phyloP scores from a whole-genome alignment of 176 grass and related monocot genomes.

The Lolium multiflorum region DNA sequence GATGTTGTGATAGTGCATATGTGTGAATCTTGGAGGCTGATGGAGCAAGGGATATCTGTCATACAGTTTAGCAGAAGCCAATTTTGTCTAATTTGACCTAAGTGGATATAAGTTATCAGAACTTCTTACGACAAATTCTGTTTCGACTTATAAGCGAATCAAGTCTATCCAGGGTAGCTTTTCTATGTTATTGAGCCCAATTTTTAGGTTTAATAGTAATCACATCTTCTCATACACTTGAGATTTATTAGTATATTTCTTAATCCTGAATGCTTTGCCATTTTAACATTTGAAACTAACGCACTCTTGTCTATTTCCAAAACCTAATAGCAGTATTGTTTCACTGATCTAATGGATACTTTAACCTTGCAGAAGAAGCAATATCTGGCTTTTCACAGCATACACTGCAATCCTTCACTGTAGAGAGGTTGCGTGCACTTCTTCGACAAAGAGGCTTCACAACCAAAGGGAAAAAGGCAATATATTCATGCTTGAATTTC shows the following conservation, averaged over 20 bases:
- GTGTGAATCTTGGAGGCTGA: constrained; percentile 13
- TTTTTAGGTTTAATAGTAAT: constrained; percentile 20
- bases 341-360: constrained; percentile 19
- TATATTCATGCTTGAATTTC: constrained; percentile 31
- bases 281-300: constrained; percentile 21
- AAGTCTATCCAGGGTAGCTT: not conserved
- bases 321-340: not conserved
- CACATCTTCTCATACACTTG: not conserved
- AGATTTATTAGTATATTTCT: constrained; percentile 12
- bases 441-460: constrained; percentile 78
- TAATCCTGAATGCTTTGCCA: constrained; percentile 17
- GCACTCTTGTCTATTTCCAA: not conserved
- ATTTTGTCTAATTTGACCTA: not conserved
- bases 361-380: constrained; percentile 52
- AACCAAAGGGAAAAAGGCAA: constrained; percentile 88
- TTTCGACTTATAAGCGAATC: not conserved
- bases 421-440: constrained; percentile 80
- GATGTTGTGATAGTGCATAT: constrained; percentile 23
- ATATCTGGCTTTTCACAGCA: constrained; percentile 66
- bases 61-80: not conserved
- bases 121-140: not conserved
- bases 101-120: not conserved
- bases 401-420: constrained; percentile 77
- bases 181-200: not conserved
- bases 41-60: constrained; percentile 2